These are phyloP conservation scores for Zygosaccharomyces pseudorouxii DNA, from an alignment of 805 yeast genomes.

Conservation along the genomic window DNA sequence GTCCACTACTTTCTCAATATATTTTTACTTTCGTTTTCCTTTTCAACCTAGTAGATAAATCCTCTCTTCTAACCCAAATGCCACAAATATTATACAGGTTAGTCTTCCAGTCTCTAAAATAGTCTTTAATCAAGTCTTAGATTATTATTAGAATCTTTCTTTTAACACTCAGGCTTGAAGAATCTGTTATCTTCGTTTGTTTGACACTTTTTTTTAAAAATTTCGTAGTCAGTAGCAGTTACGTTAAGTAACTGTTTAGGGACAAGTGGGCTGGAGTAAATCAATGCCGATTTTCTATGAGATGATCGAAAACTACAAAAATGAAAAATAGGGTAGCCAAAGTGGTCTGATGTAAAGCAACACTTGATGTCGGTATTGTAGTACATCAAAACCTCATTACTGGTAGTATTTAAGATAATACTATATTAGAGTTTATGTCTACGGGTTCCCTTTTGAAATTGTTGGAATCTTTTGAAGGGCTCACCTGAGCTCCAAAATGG, in stretches of 20 bases:
- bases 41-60: not conserved
- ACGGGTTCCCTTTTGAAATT: constrained; percentile 14
- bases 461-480: constrained; percentile 22
- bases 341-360: too few species aligned
- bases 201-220: not conserved
- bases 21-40: not conserved
- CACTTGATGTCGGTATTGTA: too few species aligned
- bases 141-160: not conserved
- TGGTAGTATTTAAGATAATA: not conserved
- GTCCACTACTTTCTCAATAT: not conserved
- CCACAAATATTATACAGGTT: not conserved
- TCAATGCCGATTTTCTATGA: not conserved
- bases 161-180: not conserved
- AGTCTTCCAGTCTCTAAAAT: not conserved
- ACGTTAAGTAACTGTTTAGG: not conserved
- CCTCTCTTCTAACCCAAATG: not conserved
- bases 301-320: not conserved
- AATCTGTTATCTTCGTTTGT: not conserved
- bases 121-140: not conserved
- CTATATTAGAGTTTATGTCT: constrained; percentile 16
- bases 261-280: not conserved
- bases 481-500: constrained; percentile 29
- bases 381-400: too few species aligned
- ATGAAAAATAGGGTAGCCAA: not conserved
- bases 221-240: not conserved